These are phyloP conservation scores for Penicillium sp. DNA, from an alignment of 2,329 filamentous ascomycete species.

Conservation along the genomic window DNA sequence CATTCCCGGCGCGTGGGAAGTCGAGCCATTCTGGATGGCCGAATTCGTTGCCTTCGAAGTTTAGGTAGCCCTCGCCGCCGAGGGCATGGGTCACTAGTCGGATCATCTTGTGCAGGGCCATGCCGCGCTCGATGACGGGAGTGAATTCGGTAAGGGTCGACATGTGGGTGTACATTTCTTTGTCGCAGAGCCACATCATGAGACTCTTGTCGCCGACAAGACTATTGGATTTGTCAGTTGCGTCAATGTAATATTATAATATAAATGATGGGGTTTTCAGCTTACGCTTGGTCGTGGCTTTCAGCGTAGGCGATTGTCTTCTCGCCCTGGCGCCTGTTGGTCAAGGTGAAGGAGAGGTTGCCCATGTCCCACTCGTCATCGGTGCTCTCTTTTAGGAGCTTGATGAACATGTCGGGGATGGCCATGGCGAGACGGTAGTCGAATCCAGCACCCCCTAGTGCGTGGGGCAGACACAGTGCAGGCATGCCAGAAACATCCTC, in stretches of 20 bases:
- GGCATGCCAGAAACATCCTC: slow-evolving; percentile 99
- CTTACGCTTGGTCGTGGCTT: slow-evolving; percentile 95
- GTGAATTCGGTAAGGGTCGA: slow-evolving; percentile 81
- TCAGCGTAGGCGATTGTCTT: slow-evolving; percentile 98
- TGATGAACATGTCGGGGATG: slow-evolving; percentile 98
- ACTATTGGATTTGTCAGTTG: slow-evolving; percentile 46
- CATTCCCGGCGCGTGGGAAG: slow-evolving; percentile 89
- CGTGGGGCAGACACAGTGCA: slow-evolving; percentile 82
- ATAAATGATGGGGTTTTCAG: slow-evolving; percentile 22
- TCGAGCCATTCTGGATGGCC: slow-evolving; percentile 99
- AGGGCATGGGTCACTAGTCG: slow-evolving; percentile 86
- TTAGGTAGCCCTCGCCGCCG: slow-evolving; percentile 94
- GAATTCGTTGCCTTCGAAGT: slow-evolving; percentile 99
- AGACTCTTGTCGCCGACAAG: slow-evolving; percentile 95
- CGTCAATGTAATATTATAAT: no score
- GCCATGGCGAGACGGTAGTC: slow-evolving; percentile 98
- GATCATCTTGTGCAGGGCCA: slow-evolving; percentile 96
- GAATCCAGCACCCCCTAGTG: slow-evolving; percentile 88
- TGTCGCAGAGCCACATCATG: slow-evolving; percentile 98
- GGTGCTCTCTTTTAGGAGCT: slow-evolving; percentile 88
- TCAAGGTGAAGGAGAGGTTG: slow-evolving; percentile 80
- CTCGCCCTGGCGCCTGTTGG: slow-evolving; percentile 89
- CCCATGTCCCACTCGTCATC: slow-evolving; percentile 91
- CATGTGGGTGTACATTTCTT: slow-evolving; percentile 98
- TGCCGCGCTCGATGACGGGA: slow-evolving; percentile 81